Conservation (phyloP, 2,329 filamentous ascomycete species). For the Fusarium metavorans region DNA sequence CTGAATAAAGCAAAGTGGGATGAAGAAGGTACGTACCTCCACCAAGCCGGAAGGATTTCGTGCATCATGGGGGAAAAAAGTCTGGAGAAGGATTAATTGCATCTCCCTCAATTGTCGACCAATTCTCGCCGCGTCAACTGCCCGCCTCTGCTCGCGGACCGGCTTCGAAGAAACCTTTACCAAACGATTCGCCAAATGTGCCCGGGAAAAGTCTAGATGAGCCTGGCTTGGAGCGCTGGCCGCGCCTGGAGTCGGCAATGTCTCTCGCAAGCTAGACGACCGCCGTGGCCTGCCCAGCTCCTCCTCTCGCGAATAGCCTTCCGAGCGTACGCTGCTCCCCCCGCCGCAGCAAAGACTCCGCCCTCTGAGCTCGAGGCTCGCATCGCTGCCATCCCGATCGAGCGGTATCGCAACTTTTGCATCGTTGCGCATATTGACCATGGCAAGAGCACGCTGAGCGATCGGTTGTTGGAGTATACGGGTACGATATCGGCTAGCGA, state of each 20-base stretch:
- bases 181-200: slow-evolving; percentile 33
- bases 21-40: slow-evolving; percentile 30
- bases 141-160: slow-evolving; percentile 13
- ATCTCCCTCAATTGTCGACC: slow-evolving; percentile 11
- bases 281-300: slow-evolving; percentile 29
- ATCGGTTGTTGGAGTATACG: slow-evolving; percentile 91
- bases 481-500: slow-evolving; percentile 87
- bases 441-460: slow-evolving; percentile 95
- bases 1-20: slow-evolving; percentile 5
- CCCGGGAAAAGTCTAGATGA: slow-evolving; percentile 48
- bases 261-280: slow-evolving; percentile 38
- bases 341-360: slow-evolving; percentile 43
- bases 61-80: slow-evolving; percentile 32
- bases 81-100: slow-evolving; percentile 8
- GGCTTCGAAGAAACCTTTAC: background rate
- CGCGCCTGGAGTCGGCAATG: slow-evolving; percentile 54
- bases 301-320: slow-evolving; percentile 3
- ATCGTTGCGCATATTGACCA: slow-evolving; percentile 99
- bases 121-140: slow-evolving; percentile 3
- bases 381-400: slow-evolving; percentile 81
- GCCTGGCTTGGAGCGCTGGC: slow-evolving; percentile 51
- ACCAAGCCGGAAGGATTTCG: slow-evolving; percentile 24
- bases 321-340: slow-evolving; percentile 20
- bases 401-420: slow-evolving; percentile 93
- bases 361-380: slow-evolving; percentile 56